phyloP scores from a whole-genome alignment of 2,329 filamentous ascomycete genomes.

The Claviceps capensis region DNA sequence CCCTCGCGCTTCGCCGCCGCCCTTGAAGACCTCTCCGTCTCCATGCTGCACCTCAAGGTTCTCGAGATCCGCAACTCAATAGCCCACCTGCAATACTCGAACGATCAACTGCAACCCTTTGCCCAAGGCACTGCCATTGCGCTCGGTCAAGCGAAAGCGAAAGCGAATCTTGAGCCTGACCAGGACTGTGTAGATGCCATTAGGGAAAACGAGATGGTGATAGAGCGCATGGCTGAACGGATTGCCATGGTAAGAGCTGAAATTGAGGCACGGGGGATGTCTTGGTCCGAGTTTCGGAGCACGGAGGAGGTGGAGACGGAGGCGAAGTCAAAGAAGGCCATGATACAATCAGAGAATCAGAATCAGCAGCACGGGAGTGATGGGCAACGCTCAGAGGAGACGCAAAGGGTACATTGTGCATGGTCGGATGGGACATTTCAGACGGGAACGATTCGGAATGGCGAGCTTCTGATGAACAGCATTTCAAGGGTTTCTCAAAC shows the following conservation, averaged over 20 bases:
- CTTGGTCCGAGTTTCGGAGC: constrained; percentile 43
- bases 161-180: constrained; percentile 31
- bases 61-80: constrained; percentile 65
- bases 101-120: constrained; percentile 57
- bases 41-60: constrained; percentile 58
- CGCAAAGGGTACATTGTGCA: constrained; percentile 23
- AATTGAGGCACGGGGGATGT: constrained; percentile 43
- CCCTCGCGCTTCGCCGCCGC: constrained; percentile 51
- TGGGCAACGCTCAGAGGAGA: constrained; percentile 1
- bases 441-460: constrained; percentile 40
- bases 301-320: constrained; percentile 28
- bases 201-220: constrained; percentile 55
- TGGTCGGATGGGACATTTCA: constrained; percentile 54
- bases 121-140: constrained; percentile 35
- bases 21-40: constrained; percentile 50
- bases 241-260: constrained; percentile 50
- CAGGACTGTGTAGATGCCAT: constrained; percentile 63
- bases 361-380: not conserved
- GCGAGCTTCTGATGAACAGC: constrained; percentile 32
- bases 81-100: constrained; percentile 59
- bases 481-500: constrained; percentile 10
- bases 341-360: constrained; percentile 7
- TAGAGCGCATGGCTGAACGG: constrained; percentile 52
- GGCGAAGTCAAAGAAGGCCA: constrained; percentile 5
- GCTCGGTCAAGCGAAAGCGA: constrained; percentile 9